These are phyloP conservation scores for Claviceps arundinis DNA, from an alignment of 2,329 filamentous ascomycete species.

Conservation along the genomic window DNA sequence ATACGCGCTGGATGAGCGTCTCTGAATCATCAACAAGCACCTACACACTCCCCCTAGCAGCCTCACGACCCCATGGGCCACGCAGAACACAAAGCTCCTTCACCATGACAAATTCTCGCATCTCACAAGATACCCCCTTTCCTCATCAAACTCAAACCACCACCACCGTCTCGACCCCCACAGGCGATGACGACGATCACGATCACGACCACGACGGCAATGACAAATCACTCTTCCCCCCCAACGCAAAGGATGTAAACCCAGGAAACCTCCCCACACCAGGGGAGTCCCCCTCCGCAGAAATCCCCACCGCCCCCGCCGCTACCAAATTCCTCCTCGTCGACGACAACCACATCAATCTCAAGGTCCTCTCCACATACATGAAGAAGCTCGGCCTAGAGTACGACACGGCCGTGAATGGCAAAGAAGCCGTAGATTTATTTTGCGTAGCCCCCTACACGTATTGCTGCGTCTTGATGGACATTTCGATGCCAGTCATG, in stretches of 20 bases:
- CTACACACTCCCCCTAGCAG: not conserved
- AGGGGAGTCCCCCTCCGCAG: not conserved
- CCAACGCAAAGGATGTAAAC: not conserved
- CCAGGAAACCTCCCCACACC: not conserved
- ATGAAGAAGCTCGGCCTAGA: conserved; percentile 14
- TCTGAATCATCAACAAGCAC: not conserved
- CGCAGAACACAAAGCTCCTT: not conserved
- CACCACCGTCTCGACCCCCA: not conserved
- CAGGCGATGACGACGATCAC: not conserved
- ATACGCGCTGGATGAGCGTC: conserved; percentile 1
- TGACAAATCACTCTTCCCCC: not conserved
- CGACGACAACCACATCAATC: conserved; percentile 25
- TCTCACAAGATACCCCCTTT: not conserved
- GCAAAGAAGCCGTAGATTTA: conserved; percentile 15
- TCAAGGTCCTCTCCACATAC: conserved; percentile 15
- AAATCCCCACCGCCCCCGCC: not conserved
- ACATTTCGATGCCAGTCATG: conserved; percentile 42
- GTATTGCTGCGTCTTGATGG: conserved; percentile 21
- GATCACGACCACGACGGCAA: not conserved
- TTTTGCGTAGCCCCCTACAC: conserved; percentile 7
- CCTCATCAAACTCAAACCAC: not conserved
- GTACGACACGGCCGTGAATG: conserved; percentile 13
- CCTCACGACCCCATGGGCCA: not conserved
- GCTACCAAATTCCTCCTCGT: conserved; percentile 14
- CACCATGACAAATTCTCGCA: not conserved